Conservation (phyloP, 495 filamentous ascomycete species). For the Penicillium riverlandense region DNA sequence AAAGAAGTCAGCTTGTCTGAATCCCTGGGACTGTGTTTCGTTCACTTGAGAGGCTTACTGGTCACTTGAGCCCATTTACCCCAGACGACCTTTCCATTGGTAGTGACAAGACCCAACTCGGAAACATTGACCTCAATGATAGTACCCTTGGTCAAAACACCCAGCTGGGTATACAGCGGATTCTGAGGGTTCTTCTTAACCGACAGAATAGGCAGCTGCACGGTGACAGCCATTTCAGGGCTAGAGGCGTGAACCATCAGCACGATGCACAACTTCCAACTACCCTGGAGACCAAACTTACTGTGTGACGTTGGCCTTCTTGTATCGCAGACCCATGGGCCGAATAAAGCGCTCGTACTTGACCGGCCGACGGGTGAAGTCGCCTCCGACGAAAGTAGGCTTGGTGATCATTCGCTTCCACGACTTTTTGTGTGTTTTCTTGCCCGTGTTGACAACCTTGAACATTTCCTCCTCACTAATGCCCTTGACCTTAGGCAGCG, state of each 20-base stretch:
- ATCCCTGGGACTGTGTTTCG: not conserved
- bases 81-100: slow-evolving; percentile 90
- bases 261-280: not conserved
- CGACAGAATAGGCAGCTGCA: slow-evolving; percentile 85
- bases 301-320: slow-evolving; percentile 87
- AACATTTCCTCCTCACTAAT: slow-evolving; percentile 98
- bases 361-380: slow-evolving; percentile 87
- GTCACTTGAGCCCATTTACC: slow-evolving; percentile 70
- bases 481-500: slow-evolving; percentile 87
- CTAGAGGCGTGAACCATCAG: slow-evolving; percentile 17
- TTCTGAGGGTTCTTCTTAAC: slow-evolving; percentile 99
- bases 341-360: slow-evolving; percentile 88
- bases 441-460: slow-evolving; percentile 93
- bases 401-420: slow-evolving; percentile 98
- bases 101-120: slow-evolving; percentile 87
- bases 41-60: slow-evolving; percentile 2
- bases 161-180: slow-evolving; percentile 89
- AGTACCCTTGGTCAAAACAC: slow-evolving; percentile 90
- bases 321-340: slow-evolving; percentile 82
- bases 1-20: slow-evolving; percentile 29
- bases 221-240: slow-evolving; percentile 78
- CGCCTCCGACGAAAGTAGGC: slow-evolving; percentile 79
- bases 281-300: slow-evolving; percentile 15
- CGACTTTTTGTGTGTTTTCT: slow-evolving; percentile 67
- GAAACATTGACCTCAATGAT: slow-evolving; percentile 94